phyloP scores from a whole-genome alignment of 176 grass and related monocot species.

The Triticum urartu region DNA sequence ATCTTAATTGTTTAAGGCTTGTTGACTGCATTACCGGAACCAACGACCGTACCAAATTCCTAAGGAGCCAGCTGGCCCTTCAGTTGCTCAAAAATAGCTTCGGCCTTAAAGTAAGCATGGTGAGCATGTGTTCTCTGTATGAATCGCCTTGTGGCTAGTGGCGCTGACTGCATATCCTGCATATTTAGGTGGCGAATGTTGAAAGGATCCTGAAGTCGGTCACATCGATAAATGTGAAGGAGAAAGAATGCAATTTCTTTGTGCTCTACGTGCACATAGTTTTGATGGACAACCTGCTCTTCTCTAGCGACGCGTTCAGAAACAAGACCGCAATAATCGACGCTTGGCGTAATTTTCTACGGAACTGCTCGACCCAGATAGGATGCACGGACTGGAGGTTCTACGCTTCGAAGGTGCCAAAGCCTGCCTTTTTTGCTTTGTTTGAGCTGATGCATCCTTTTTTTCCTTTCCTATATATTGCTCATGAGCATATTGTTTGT shows the following conservation, averaged over 20 bases:
- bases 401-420: slow-evolving; percentile 72
- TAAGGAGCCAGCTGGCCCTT: slow-evolving; percentile 76
- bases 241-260: slow-evolving; percentile 66
- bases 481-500: not conserved
- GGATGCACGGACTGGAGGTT: slow-evolving; percentile 74
- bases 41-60: slow-evolving; percentile 51
- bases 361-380: slow-evolving; percentile 79
- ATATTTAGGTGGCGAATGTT: slow-evolving; percentile 47
- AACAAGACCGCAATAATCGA: slow-evolving; percentile 43
- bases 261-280: slow-evolving; percentile 57
- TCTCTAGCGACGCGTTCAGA: slow-evolving; percentile 47
- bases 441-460: not conserved
- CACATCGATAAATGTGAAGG: slow-evolving; percentile 67
- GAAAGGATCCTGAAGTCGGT: slow-evolving; percentile 64
- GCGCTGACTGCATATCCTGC: not conserved
- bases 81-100: slow-evolving; percentile 70
- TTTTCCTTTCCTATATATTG: not conserved
- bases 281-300: slow-evolving; percentile 76
- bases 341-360: slow-evolving; percentile 62
- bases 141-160: slow-evolving; percentile 21
- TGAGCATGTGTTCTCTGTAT: not conserved
- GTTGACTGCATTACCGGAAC: slow-evolving; percentile 65
- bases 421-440: not conserved
- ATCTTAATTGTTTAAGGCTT: slow-evolving; percentile 82
- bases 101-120: slow-evolving; percentile 56